Percentiles rank a stretch among this genome's conserved stretches.
Evolutionary conservation across 2,329 filamentous ascomycete species (phyloP).

Genomic region (Colletotrichum agaves): DNA sequence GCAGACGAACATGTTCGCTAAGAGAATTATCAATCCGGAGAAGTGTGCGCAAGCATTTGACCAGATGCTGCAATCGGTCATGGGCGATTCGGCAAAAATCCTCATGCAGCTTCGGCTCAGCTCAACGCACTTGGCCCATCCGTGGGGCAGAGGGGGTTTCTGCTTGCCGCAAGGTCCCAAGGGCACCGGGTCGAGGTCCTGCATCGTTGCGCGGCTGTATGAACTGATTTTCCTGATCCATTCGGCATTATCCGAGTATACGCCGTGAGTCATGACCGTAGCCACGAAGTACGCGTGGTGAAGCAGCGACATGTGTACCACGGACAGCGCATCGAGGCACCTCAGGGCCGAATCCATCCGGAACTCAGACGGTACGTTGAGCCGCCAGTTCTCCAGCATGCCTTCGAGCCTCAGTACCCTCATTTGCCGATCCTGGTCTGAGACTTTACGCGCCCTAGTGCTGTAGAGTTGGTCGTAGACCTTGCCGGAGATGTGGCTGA

Average conservation of each 20-base stretch:
- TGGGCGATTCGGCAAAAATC: slow-evolving; percentile 44
- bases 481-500: slow-evolving; percentile 54
- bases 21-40: slow-evolving; percentile 47
- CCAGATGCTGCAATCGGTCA: slow-evolving; percentile 48
- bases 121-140: slow-evolving; percentile 48
- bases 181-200: slow-evolving; percentile 36
- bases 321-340: slow-evolving; percentile 41
- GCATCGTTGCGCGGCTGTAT: slow-evolving; percentile 42
- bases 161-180: slow-evolving; percentile 7
- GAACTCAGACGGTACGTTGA: slow-evolving; percentile 47
- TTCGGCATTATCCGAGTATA: slow-evolving; percentile 50
- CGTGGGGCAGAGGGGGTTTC: slow-evolving; percentile 41
- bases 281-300: slow-evolving; percentile 51
- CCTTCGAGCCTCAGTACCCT: slow-evolving; percentile 43
- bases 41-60: slow-evolving; percentile 44
- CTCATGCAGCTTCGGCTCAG: slow-evolving; percentile 49
- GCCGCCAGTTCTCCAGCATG: slow-evolving; percentile 51
- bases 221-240: slow-evolving; percentile 50
- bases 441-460: slow-evolving; percentile 39
- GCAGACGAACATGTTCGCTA: slow-evolving; percentile 47
- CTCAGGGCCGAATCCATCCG: slow-evolving; percentile 46
- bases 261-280: slow-evolving; percentile 51
- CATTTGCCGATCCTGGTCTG: slow-evolving; percentile 45
- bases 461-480: slow-evolving; percentile 53
- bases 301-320: slow-evolving; percentile 49